phyloP scores from a whole-genome alignment of 1,139 yeast species.

The Yamadazyma atmosphaerica region DNA sequence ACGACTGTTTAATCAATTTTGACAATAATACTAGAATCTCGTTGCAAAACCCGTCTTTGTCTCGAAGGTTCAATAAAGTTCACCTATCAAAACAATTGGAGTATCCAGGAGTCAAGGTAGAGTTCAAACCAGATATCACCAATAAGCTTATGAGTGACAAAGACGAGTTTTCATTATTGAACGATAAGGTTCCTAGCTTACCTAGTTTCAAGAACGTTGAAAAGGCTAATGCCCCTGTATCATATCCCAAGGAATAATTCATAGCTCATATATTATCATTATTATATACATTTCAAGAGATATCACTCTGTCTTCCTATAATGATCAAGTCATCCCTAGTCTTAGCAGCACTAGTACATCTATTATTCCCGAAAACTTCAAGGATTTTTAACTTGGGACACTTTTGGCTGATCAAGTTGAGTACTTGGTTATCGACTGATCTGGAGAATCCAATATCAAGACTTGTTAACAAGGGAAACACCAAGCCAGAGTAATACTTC shows the following conservation, averaged over 20 bases:
- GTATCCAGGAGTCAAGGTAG: conserved; percentile 57
- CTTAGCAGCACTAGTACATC: conserved; percentile 58
- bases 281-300: conserved; percentile 1
- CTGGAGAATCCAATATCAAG: conserved; percentile 79
- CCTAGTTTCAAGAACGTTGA: conserved; percentile 67
- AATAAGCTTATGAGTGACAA: conserved; percentile 40
- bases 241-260: conserved; percentile 23
- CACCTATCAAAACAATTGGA: conserved; percentile 46
- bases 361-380: conserved; percentile 79
- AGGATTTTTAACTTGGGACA: conserved; percentile 63
- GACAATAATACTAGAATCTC: conserved; percentile 17
- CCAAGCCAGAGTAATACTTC: conserved; percentile 21
- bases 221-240: conserved; percentile 45
- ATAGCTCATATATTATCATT: neutral
- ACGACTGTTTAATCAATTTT: conserved; percentile 21
- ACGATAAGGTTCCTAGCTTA: conserved; percentile 34
- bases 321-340: conserved; percentile 57
- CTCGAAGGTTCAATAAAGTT: conserved; percentile 1
- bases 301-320: conserved; percentile 54
- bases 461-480: conserved; percentile 56
- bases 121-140: conserved; percentile 55
- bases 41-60: conserved; percentile 8
- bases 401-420: conserved; percentile 51
- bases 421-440: conserved; percentile 62
- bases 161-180: conserved; percentile 24